A percentile compares a stretch with the other conserved stretches of the same genome.
Conservation (phyloP, 2,329 filamentous ascomycete genomes). For the Colletotrichum liaoningense region DNA sequence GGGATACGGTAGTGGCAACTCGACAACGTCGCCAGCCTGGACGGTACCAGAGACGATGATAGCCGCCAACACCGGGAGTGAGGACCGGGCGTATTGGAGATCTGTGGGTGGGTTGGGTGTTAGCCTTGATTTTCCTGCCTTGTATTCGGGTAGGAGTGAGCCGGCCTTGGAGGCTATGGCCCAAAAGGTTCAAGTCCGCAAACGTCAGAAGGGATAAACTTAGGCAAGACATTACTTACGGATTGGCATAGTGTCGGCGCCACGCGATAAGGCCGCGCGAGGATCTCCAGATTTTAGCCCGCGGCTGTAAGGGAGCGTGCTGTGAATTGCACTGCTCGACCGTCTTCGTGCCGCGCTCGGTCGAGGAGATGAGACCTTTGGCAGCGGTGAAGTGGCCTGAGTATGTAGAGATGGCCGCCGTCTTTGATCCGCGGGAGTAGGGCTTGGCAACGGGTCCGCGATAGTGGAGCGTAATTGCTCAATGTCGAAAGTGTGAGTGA, state of each 20-base stretch:
- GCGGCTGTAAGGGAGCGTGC: conserved; percentile 34
- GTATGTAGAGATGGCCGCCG: conserved; percentile 31
- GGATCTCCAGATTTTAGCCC: conserved; percentile 31
- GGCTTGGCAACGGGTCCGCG: conserved; percentile 45
- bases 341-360: conserved; percentile 36
- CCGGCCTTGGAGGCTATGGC: conserved; percentile 7
- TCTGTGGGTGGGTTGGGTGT: conserved; percentile 47
- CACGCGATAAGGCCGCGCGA: conserved; percentile 39
- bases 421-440: neutral
- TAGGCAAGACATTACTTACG: conserved; percentile 51
- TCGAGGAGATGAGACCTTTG: conserved; percentile 20
- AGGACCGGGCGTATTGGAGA: conserved; percentile 57
- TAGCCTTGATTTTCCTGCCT: neutral
- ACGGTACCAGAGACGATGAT: conserved; percentile 67
- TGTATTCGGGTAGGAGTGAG: conserved; percentile 1
- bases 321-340: conserved; percentile 40
- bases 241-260: conserved; percentile 54
- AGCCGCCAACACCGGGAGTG: conserved; percentile 65
- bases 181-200: conserved; percentile 17
- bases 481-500: conserved; percentile 64
- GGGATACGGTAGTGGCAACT: conserved; percentile 68
- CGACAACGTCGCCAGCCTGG: conserved; percentile 62
- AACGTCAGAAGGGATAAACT: conserved; percentile 27
- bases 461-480: conserved; percentile 59
- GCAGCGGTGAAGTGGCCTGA: conserved; percentile 15